Conservation (phyloP, 2,329 filamentous ascomycete genomes). For the Berkeleyomyces rouxiae region DNA sequence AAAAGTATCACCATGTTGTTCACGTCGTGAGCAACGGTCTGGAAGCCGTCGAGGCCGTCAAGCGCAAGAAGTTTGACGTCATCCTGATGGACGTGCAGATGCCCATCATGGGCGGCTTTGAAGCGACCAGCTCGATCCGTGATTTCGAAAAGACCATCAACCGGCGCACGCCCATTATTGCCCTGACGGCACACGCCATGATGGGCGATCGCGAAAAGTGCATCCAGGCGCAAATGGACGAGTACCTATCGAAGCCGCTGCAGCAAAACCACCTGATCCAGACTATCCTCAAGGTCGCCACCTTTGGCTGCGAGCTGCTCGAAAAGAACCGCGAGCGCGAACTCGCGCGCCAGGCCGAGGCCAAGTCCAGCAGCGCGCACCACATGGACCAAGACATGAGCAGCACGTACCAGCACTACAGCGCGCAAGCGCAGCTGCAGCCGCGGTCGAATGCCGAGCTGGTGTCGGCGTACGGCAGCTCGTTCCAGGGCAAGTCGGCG, state of each 20-base stretch:
- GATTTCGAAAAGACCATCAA: conserved; percentile 78
- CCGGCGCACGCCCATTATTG: conserved; percentile 84
- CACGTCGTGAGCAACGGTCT: conserved; percentile 90
- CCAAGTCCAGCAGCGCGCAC: conserved; percentile 22
- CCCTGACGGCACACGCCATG: conserved; percentile 95
- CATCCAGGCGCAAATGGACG: conserved; percentile 97
- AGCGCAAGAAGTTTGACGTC: conserved; percentile 83
- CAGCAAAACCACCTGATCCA: conserved; percentile 97
- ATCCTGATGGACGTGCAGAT: conserved; percentile 99
- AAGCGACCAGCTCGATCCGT: conserved; percentile 89
- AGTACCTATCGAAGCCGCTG: conserved; percentile 90
- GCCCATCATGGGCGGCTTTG: conserved; percentile 99
- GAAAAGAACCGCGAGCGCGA: conserved; percentile 56
- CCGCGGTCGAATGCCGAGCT: background rate
- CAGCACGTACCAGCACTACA: conserved; percentile 1
- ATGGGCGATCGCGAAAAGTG: conserved; percentile 95
- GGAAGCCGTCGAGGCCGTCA: conserved; percentile 83
- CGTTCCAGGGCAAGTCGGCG: background rate
- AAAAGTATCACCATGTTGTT: conserved; percentile 87
- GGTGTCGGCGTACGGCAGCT: conserved; percentile 3
- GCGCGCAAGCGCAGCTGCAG: background rate
- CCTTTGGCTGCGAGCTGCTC: conserved; percentile 66
- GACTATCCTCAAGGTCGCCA: conserved; percentile 92
- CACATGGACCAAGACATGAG: conserved; percentile 5
- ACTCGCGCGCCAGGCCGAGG: conserved; percentile 33